Evolutionary conservation across 306 rosid species (phyloP).

Genomic region (Cucurbita pepo): DNA sequence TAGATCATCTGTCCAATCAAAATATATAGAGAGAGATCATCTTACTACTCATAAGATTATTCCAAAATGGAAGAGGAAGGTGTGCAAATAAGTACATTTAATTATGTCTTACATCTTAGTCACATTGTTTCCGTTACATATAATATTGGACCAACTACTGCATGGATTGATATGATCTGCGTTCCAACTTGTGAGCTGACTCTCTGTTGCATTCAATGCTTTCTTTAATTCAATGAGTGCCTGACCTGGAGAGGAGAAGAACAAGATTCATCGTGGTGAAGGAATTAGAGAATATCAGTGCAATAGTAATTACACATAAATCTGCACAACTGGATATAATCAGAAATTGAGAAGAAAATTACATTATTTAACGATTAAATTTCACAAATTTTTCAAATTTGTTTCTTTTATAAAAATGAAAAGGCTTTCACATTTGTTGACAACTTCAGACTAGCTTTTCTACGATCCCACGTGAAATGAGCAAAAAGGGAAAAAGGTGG

Average conservation of each 20-base stretch:
- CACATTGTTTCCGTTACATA: conserved; percentile 40
- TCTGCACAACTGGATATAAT: background rate
- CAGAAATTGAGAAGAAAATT: background rate
- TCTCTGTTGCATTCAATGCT: conserved; percentile 42
- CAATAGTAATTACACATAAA: background rate
- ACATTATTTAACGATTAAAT: background rate
- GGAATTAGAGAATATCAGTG: conserved; percentile 4
- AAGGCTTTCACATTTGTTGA: background rate
- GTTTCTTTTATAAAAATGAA: background rate
- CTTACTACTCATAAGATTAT: background rate
- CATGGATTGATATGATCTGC: conserved; percentile 75
- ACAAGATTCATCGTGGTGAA: conserved; percentile 10
- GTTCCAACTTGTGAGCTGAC: conserved; percentile 75
- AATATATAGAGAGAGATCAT: background rate
- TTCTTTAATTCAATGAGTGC: conserved; percentile 47
- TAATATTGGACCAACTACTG: conserved; percentile 75
- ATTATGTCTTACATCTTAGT: conserved; percentile 49
- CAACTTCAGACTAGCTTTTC: background rate
- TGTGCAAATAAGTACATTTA: conserved; percentile 1
- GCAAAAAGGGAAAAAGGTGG: background rate
- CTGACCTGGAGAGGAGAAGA: conserved; percentile 44
- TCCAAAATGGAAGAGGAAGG: background rate
- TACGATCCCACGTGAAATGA: background rate
- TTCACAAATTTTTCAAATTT: background rate
- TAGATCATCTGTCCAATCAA: background rate